phyloP scores from a whole-genome alignment of 1,139 yeast species.

The Candida pseudoviswanathii region DNA sequence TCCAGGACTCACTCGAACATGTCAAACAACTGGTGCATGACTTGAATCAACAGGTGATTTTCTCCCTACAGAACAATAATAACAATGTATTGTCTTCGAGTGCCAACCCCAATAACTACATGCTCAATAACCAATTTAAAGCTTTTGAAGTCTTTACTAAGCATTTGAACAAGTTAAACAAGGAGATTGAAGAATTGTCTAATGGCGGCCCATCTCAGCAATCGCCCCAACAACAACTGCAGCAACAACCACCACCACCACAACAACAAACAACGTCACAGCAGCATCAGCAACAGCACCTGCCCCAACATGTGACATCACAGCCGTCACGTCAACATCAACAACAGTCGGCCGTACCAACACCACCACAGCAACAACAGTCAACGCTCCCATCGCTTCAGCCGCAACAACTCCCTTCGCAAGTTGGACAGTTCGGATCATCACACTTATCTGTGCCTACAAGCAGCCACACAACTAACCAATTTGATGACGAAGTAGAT shows the following conservation, averaged over 20 bases:
- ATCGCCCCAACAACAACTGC: constrained; percentile 10
- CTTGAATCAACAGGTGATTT: constrained; percentile 16
- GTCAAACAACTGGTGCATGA: constrained; percentile 16
- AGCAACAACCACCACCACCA: constrained; percentile 10
- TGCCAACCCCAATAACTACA: constrained; percentile 2
- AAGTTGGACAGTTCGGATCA: constrained; percentile 1
- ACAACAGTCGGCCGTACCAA: background rate
- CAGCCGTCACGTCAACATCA: constrained; percentile 11
- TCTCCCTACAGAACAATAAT: constrained; percentile 11
- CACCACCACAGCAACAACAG: constrained; percentile 10
- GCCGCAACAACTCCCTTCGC: constrained; percentile 5
- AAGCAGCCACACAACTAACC: background rate
- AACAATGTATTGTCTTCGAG: background rate
- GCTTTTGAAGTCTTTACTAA: constrained; percentile 25
- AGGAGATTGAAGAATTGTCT: constrained; percentile 25
- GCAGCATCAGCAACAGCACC: constrained; percentile 8
- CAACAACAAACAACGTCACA: constrained; percentile 9
- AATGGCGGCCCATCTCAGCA: constrained; percentile 6
- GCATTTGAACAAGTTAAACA: constrained; percentile 25
- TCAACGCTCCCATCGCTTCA: constrained; percentile 1
- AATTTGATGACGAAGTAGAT: constrained; percentile 16
- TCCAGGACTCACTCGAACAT: constrained; percentile 26
- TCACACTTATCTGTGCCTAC: constrained; percentile 1
- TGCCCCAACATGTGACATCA: constrained; percentile 9
- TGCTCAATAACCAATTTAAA: constrained; percentile 15